phyloP scores from a whole-genome alignment of 495 filamentous ascomycete genomes.

The Pyronema omphalodes region DNA sequence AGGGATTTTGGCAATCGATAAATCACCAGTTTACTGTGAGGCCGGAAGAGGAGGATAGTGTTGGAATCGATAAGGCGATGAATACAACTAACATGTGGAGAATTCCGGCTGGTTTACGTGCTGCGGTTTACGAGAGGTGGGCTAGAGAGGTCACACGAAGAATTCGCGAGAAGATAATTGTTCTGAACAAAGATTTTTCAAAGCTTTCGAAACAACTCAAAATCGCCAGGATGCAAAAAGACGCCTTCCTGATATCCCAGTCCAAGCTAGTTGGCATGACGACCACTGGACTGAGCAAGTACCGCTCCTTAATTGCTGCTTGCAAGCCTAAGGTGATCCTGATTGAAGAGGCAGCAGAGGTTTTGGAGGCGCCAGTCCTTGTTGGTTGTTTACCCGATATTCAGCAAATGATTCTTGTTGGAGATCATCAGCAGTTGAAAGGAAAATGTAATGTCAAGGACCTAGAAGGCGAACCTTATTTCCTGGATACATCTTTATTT shows the following conservation, averaged over 20 bases:
- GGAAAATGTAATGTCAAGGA: slow-evolving; percentile 39
- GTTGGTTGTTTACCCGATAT: slow-evolving; percentile 47
- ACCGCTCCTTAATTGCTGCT: slow-evolving; percentile 52
- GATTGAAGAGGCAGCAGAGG: slow-evolving; percentile 63
- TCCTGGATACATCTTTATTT: slow-evolving; percentile 51
- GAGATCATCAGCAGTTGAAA: slow-evolving; percentile 57
- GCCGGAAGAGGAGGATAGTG: slow-evolving; percentile 12
- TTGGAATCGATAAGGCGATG: slow-evolving; percentile 25
- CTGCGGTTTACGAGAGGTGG: slow-evolving; percentile 40
- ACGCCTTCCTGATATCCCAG: slow-evolving; percentile 32
- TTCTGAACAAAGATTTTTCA: slow-evolving; percentile 29
- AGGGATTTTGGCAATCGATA: slow-evolving; percentile 31
- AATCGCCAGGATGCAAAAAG: slow-evolving; percentile 38
- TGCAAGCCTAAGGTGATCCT: slow-evolving; percentile 43
- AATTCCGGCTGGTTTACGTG: slow-evolving; percentile 34
- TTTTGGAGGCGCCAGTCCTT: slow-evolving; percentile 45
- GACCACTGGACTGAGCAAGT: slow-evolving; percentile 76
- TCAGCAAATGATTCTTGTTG: slow-evolving; percentile 57
- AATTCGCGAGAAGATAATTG: slow-evolving; percentile 29
- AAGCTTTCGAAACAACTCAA: slow-evolving; percentile 26
- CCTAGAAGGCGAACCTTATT: slow-evolving; percentile 38
- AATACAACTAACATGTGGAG: slow-evolving; percentile 36
- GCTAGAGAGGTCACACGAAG: slow-evolving; percentile 29
- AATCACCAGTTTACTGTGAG: slow-evolving; percentile 32
- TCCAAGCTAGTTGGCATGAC: slow-evolving; percentile 55